Base-by-base conservation (phyloP, 495 filamentous ascomycete genomes). In the Daldinia childiae region DNA sequence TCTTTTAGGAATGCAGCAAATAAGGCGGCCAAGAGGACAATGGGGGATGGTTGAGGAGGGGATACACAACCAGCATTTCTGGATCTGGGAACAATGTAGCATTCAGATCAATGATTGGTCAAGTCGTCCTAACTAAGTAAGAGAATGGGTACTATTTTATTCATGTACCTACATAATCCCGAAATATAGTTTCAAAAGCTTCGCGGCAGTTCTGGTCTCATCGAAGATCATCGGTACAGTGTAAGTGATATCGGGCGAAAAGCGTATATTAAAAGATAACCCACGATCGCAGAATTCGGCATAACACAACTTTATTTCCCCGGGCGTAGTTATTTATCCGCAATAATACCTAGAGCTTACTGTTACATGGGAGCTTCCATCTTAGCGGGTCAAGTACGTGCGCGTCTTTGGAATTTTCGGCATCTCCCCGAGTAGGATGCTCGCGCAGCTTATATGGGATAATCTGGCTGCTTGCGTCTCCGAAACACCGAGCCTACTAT, bases 401-500 rank as follows among this genome's bases (percentile, higher is more conserved):
- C 45, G 43, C 38, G 43, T 55, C 60, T 38, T 58, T 54, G 26
- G 38, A 39, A 36, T 34, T 43, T 38, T 45, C 58, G 55, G 68
- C 57, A 58, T 66, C 57, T 66, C 61, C 9, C 43, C 50, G 38
- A 71, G 27, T 57, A 50, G 34, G 38, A 12, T 59, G 51, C 57
- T 51, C 45, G 52, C 32, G 32, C 55, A 38, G 32, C 30, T 61
- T 36, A 39, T 30, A 69, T 58, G 56, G 56, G 14, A 64, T 55
- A 66, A 66, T 58, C 38, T 30, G 36, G 56, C 51, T 68, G 61
- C 59, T 62, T 30, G n/a, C 29, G 36, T 56, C 66, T 66, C 59
- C 68, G 74, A 77, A 74, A 75, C 61, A 56, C 74, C 74, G 74
- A 77, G 58, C 57, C 64, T 63, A 66, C n/a, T 34, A 63, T 34